Conservation (phyloP, 768 basidiomycete genomes). For the Collybiopsis confluens region DNA sequence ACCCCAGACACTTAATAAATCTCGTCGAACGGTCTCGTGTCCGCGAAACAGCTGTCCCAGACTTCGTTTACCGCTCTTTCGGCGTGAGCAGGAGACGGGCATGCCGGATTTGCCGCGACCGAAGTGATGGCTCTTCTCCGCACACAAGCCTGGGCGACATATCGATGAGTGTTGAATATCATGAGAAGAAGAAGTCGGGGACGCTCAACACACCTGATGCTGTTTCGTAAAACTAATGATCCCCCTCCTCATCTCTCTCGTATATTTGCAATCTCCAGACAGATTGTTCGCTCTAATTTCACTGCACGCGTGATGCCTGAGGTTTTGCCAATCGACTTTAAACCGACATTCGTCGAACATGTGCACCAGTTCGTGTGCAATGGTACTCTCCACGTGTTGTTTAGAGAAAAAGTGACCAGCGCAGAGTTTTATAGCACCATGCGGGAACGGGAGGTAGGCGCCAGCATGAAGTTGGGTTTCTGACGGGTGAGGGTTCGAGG, state of each 20-base stretch:
- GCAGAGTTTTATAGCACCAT: conserved; percentile 78
- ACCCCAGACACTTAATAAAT: conserved; percentile 30
- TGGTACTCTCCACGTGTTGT: conserved; percentile 87
- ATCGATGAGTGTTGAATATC: conserved; percentile 11
- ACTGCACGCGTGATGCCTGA: conserved; percentile 94
- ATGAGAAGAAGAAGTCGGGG: neutral
- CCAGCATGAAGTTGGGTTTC: conserved; percentile 48
- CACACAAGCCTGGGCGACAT: conserved; percentile 68
- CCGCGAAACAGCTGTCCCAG: conserved; percentile 94
- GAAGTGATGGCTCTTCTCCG: conserved; percentile 82
- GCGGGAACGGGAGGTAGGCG: conserved; percentile 71
- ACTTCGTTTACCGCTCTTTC: conserved; percentile 93
- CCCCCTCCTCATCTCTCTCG: conserved; percentile 75
- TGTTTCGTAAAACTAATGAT: conserved; percentile 84
- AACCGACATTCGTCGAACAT: conserved; percentile 96
- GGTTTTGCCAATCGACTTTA: conserved; percentile 86
- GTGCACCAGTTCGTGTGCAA: conserved; percentile 92
- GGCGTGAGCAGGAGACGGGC: conserved; percentile 71
- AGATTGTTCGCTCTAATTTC: conserved; percentile 97
- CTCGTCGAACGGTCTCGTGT: conserved; percentile 97
- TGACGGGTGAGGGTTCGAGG: neutral
- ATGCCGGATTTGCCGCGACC: conserved; percentile 75
- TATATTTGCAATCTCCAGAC: conserved; percentile 89
- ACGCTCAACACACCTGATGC: conserved; percentile 66
- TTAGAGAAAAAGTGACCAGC: conserved; percentile 78